Evolutionary conservation across 2,329 filamentous ascomycete genomes (phyloP).

Genomic region (Phaeosphaeria sp.): DNA sequence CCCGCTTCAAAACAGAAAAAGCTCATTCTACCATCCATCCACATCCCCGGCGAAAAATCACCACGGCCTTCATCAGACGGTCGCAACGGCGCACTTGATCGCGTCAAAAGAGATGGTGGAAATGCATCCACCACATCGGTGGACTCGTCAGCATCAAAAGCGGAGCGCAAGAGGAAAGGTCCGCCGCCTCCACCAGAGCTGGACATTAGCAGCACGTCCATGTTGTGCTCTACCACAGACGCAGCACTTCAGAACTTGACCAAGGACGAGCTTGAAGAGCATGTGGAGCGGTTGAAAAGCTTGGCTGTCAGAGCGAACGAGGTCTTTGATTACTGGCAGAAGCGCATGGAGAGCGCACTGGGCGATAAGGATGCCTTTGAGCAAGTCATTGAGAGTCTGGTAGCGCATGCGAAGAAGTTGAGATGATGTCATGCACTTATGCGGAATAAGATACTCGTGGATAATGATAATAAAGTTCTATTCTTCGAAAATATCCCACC

Average conservation of each 20-base stretch:
- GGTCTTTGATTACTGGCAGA: constrained; percentile 87
- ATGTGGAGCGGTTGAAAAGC: constrained; percentile 72
- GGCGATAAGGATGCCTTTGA: constrained; percentile 94
- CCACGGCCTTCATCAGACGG: constrained; percentile 48
- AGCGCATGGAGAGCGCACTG: constrained; percentile 82
- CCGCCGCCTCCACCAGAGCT: constrained; percentile 75
- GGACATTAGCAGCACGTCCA: constrained; percentile 78
- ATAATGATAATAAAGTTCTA: background rate
- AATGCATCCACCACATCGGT: constrained; percentile 49
- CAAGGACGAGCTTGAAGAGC: constrained; percentile 74
- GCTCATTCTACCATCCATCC: constrained; percentile 84
- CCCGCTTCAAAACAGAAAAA: constrained; percentile 99
- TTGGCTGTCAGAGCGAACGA: constrained; percentile 76
- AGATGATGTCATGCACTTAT: constrained; percentile 55
- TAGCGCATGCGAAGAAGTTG: constrained; percentile 86
- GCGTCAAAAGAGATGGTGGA: constrained; percentile 44
- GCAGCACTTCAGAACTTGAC: constrained; percentile 83
- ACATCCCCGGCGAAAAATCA: constrained; percentile 46
- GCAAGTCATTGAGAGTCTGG: constrained; percentile 94
- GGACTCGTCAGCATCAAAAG: constrained; percentile 46
- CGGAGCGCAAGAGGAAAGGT: constrained; percentile 59
- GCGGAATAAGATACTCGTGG: background rate
- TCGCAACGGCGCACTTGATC: constrained; percentile 44
- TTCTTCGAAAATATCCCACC: background rate
- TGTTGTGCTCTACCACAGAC: constrained; percentile 83